phyloP scores from a whole-genome alignment of 345 rosid genomes.

The Moricandia moricandioides region DNA sequence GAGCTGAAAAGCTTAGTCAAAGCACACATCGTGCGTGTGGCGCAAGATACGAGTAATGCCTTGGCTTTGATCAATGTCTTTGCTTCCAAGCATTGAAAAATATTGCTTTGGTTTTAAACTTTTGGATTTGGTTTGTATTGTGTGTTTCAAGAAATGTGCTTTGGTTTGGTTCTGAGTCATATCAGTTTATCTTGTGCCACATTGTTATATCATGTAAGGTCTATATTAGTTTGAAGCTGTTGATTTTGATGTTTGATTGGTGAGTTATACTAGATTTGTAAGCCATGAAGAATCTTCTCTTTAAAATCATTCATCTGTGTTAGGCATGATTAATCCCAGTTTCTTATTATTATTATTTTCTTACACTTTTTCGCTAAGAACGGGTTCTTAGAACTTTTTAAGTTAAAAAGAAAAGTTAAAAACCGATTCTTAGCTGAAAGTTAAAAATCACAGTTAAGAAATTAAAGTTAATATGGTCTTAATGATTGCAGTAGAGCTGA shows the following conservation, averaged over 20 bases:
- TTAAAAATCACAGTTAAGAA: no score
- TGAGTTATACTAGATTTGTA: constrained; percentile 1
- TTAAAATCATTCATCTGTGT: neutral
- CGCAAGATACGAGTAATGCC: constrained; percentile 85
- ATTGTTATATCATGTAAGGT: constrained; percentile 8
- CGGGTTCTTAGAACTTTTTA: no score
- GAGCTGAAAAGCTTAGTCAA: constrained; percentile 54
- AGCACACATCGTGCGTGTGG: constrained; percentile 53
- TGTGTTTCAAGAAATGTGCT: neutral
- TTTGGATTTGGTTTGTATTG: constrained; percentile 9
- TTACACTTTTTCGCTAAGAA: no score
- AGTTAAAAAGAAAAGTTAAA: no score
- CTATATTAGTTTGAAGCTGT: constrained; percentile 10
- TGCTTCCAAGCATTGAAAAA: constrained; percentile 44
- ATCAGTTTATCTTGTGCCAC: neutral
- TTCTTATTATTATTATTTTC: no score
- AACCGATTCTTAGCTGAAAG: no score
- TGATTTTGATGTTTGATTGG: neutral
- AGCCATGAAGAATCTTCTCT: neutral
- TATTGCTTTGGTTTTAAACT: neutral
- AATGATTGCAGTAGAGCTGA: no score
- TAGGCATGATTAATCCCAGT: no score
- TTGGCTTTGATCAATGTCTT: constrained; percentile 62
- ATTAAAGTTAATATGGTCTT: no score
- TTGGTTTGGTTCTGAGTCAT: constrained; percentile 8